Percentiles rank a stretch among this genome's conserved stretches.
These are phyloP conservation scores for Leucaena leucocephala DNA, from an alignment of 306 rosid genomes.

Conservation along the genomic window DNA sequence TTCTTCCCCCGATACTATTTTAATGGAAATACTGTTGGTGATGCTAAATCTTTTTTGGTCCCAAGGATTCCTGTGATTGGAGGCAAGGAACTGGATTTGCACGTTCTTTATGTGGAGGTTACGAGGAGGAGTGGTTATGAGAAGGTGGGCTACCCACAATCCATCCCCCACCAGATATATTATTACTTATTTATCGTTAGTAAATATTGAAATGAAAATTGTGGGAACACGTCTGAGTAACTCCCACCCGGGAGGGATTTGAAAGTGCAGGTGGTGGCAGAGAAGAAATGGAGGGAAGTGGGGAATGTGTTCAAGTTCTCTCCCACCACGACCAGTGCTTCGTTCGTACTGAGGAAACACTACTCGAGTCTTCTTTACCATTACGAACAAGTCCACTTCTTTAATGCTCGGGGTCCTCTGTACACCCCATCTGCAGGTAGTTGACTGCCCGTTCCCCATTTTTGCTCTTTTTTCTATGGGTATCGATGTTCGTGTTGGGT, in stretches of 20 bases:
- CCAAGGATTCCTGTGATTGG: constrained; percentile 97
- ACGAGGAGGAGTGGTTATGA: constrained; percentile 89
- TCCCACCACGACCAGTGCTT: constrained; percentile 91
- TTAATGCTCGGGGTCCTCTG: constrained; percentile 64
- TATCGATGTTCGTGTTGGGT: not conserved
- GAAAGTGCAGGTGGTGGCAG: constrained; percentile 72
- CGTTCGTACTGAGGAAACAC: constrained; percentile 86
- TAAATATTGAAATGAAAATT: not conserved
- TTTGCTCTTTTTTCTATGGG: not conserved
- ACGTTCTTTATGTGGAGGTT: constrained; percentile 82
- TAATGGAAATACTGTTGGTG: not conserved
- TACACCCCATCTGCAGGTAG: constrained; percentile 62
- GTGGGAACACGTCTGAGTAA: not conserved
- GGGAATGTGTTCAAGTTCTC: constrained; percentile 80
- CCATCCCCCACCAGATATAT: not conserved
- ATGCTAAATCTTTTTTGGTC: constrained; percentile 25
- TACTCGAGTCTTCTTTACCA: constrained; percentile 79
- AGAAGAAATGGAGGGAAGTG: constrained; percentile 99
- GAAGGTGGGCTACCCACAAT: constrained; percentile 52
- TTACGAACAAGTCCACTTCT: constrained; percentile 87
- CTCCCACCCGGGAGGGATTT: not conserved
- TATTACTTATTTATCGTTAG: not conserved
- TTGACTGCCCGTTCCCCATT: not conserved
- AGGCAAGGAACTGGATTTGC: constrained; percentile 95
- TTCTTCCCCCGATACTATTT: not conserved